These are phyloP conservation scores for Puccinia triticina DNA, from an alignment of 1,284 basidiomycete genomes.

Conservation along the genomic window DNA sequence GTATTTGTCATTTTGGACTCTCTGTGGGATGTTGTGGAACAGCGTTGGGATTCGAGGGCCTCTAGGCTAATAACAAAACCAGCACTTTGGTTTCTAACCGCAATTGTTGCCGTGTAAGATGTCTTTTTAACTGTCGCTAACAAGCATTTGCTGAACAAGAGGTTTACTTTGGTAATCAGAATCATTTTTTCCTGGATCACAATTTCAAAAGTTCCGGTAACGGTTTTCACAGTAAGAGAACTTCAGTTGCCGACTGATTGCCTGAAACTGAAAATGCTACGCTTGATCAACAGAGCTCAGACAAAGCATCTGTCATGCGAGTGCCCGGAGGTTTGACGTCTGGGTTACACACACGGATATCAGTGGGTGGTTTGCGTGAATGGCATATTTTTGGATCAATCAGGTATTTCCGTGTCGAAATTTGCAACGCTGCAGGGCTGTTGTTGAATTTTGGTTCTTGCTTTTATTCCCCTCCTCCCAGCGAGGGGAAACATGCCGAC, in stretches of 20 bases:
- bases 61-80: not conserved
- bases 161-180: not conserved
- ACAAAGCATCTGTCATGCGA: conserved; percentile 36
- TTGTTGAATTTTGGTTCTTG: not conserved
- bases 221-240: conserved; percentile 9
- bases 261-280: not conserved
- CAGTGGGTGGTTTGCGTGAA: conserved; percentile 41
- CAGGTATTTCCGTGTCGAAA: conserved; percentile 31
- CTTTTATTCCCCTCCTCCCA: conserved; percentile 57
- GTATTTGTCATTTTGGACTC: conserved; percentile 11
- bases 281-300: conserved; percentile 3
- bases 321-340: conserved; percentile 48
- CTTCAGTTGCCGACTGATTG: not conserved
- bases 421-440: not conserved
- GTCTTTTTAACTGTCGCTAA: not conserved
- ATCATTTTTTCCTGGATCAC: conserved; percentile 43
- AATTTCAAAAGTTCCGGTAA: conserved; percentile 30
- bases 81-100: conserved; percentile 34
- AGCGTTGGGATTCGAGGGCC: conserved; percentile 8
- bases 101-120: conserved; percentile 35
- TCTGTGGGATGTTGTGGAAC: conserved; percentile 17
- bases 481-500: conserved; percentile 70
- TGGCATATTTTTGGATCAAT: conserved; percentile 52
- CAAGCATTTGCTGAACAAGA: not conserved
- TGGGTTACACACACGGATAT: conserved; percentile 47